Conservation (phyloP, 1,139 yeast species). For the Pichia norvegensis region DNA sequence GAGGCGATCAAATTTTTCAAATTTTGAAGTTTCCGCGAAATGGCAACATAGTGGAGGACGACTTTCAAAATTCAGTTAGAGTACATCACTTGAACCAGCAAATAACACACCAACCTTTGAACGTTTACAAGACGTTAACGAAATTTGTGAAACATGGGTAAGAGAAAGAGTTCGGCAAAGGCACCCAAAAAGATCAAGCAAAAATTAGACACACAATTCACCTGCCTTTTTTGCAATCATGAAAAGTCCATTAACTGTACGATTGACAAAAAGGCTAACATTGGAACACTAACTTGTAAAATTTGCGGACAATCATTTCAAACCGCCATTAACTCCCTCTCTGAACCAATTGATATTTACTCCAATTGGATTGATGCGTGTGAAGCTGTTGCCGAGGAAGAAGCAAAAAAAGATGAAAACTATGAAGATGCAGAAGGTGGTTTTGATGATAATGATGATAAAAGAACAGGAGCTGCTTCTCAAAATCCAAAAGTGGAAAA, state of each 20-base stretch:
- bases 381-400: slow-evolving; percentile 82
- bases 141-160: slow-evolving; percentile 44
- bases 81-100: too few species aligned
- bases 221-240: slow-evolving; percentile 93
- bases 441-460: slow-evolving; percentile 22
- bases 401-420: slow-evolving; percentile 31
- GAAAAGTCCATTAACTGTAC: slow-evolving; percentile 86
- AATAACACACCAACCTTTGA: too few species aligned
- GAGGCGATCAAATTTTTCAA: too few species aligned
- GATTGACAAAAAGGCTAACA: slow-evolving; percentile 76
- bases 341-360: slow-evolving; percentile 89
- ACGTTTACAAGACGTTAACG: too few species aligned
- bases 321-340: slow-evolving; percentile 71
- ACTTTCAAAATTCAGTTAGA: too few species aligned
- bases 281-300: slow-evolving; percentile 83
- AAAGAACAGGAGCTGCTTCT: slow-evolving; percentile 8
- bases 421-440: slow-evolving; percentile 24
- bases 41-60: too few species aligned
- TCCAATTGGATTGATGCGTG: slow-evolving; percentile 99
- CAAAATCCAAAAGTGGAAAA: slow-evolving; percentile 8
- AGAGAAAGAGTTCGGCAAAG: slow-evolving; percentile 81
- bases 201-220: slow-evolving; percentile 75
- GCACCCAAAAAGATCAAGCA: slow-evolving; percentile 77
- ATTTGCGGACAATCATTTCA: slow-evolving; percentile 94
- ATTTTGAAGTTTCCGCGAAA: too few species aligned